Conservation (phyloP, 176 grass and related monocot species). For the Eleusine coracana region DNA sequence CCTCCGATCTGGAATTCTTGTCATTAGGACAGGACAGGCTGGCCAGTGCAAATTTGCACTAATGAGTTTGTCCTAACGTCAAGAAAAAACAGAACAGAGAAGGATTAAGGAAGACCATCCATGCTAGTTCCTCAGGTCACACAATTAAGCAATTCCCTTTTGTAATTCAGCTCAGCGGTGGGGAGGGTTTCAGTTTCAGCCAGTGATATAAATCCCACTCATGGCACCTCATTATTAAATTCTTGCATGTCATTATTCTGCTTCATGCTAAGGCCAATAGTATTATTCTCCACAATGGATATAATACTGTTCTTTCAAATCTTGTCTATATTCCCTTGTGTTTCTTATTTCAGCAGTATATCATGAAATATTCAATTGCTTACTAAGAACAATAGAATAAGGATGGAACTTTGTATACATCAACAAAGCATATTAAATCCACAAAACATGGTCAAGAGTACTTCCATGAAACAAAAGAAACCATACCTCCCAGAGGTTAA, state of each 20-base stretch:
- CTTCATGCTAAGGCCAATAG: too few species aligned
- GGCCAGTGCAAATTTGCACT: too few species aligned
- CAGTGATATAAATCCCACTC: background rate
- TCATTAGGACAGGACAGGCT: too few species aligned
- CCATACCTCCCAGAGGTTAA: constrained; percentile 91
- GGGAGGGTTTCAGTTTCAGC: background rate
- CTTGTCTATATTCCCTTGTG: background rate
- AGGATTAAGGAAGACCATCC: background rate
- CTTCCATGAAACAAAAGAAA: constrained; percentile 42
- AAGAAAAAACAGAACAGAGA: background rate
- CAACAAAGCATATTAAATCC: background rate
- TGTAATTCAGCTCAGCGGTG: background rate
- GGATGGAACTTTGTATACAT: background rate
- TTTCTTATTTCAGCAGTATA: constrained; percentile 6
- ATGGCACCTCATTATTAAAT: background rate
- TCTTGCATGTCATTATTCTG: background rate
- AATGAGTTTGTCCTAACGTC: too few species aligned
- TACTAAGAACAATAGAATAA: background rate
- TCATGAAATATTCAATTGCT: background rate
- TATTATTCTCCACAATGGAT: background rate
- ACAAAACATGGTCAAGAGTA: constrained; percentile 9
- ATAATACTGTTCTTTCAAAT: constrained; percentile 18
- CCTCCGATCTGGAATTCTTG: too few species aligned
- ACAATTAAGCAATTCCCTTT: background rate
- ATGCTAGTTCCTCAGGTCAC: background rate